Conservation (phyloP, 139 green algal species). For the Nannochloris sp. region DNA sequence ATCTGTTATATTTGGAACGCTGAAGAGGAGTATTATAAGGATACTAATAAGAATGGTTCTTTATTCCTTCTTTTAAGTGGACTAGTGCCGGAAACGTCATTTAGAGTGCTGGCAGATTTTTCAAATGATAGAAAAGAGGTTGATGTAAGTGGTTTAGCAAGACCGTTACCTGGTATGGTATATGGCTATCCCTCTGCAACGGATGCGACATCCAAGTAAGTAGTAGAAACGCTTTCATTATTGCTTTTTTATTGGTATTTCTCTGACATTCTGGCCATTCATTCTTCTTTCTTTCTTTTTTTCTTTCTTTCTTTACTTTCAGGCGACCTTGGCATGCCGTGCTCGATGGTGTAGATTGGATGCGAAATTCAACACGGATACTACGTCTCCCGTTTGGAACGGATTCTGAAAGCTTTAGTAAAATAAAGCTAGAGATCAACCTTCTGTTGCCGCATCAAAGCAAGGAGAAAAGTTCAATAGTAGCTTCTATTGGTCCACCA, state of each 20-base stretch:
- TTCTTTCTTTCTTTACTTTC: too few relatives aligned
- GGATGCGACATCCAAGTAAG: neutral
- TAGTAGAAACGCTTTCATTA: neutral
- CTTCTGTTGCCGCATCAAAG: too few relatives aligned
- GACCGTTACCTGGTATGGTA: neutral
- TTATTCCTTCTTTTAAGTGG: neutral
- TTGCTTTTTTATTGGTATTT: neutral
- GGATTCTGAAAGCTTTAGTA: neutral
- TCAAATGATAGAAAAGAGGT: neutral
- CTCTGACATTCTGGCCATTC: neutral
- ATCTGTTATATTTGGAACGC: neutral
- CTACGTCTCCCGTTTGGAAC: neutral
- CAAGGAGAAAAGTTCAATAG: too few relatives aligned
- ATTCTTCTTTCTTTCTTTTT: too few relatives aligned
- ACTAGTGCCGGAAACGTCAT: neutral
- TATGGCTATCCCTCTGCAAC: neutral
- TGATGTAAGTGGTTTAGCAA: neutral
- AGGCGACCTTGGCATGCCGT: slow-evolving; percentile 2
- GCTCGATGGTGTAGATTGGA: slow-evolving; percentile 3
- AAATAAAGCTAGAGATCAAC: neutral
- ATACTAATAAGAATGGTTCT: neutral
- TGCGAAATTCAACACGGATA: slow-evolving; percentile 9
- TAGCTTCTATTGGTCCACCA: too few relatives aligned
- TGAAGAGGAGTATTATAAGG: neutral
- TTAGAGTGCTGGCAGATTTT: neutral